Percentiles rank a stretch among this genome's conserved stretches.
These are phyloP conservation scores for Ophiostoma sp. DNA, from an alignment of 2,329 filamentous ascomycete species.

Conservation along the genomic window DNA sequence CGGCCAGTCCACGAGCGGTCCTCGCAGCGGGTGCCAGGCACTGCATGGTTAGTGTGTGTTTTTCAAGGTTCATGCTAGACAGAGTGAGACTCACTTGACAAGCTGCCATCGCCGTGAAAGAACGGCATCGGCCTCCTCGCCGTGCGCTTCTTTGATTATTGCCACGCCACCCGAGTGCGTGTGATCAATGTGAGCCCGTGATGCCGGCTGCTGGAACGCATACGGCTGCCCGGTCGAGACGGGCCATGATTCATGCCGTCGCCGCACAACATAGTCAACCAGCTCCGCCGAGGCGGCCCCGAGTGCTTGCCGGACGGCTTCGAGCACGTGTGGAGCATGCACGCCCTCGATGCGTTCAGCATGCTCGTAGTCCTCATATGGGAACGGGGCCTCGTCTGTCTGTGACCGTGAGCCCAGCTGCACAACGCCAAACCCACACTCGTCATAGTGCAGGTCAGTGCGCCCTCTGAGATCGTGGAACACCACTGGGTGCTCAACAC, in stretches of 20 bases:
- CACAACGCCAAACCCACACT: constrained; percentile 21
- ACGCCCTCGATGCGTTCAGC: background rate
- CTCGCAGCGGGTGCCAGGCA: constrained; percentile 27
- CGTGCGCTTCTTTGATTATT: constrained; percentile 48
- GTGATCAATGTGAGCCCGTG: constrained; percentile 25
- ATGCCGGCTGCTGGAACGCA: constrained; percentile 24
- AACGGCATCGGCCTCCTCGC: background rate
- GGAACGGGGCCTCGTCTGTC: background rate
- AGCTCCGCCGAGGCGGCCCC: constrained; percentile 25
- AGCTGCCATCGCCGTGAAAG: background rate
- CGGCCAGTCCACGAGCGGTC: constrained; percentile 28
- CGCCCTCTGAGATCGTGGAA: constrained; percentile 21
- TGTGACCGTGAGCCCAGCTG: background rate
- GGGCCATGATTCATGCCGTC: constrained; percentile 24
- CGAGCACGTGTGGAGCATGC: background rate
- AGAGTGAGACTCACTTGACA: background rate
- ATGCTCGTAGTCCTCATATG: background rate
- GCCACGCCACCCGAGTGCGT: constrained; percentile 43
- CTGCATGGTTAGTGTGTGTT: constrained; percentile 15
- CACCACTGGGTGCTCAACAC: constrained; percentile 21
- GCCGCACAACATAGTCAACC: constrained; percentile 26
- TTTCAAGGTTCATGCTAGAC: background rate
- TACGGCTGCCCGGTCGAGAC: constrained; percentile 25
- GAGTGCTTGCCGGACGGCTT: constrained; percentile 17
- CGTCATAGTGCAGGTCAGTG: constrained; percentile 20